Evolutionary conservation across 345 rosid species (phyloP).

Genomic region (Syzygium oleosum): DNA sequence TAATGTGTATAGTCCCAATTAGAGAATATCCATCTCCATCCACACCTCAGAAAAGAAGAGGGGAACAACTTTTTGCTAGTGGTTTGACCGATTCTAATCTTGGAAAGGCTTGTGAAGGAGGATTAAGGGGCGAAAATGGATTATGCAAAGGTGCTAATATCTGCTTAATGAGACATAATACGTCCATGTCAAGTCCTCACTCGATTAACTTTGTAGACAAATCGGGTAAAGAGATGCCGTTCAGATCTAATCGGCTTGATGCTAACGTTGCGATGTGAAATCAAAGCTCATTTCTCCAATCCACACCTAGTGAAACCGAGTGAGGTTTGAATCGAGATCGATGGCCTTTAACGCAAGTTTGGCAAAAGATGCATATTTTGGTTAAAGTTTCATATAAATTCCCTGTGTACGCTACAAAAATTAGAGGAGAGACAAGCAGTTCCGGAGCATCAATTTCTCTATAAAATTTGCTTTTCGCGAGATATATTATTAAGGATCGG

Average conservation of each 20-base stretch:
- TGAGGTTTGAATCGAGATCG: background rate
- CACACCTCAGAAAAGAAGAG: background rate
- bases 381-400: background rate
- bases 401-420: background rate
- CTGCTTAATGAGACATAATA: background rate
- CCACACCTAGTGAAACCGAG: background rate
- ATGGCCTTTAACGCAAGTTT: background rate
- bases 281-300: background rate
- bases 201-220: background rate
- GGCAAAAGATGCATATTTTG: background rate
- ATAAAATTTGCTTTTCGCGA: background rate
- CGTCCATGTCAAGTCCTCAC: background rate
- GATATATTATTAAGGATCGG: background rate
- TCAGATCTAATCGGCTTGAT: background rate
- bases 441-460: background rate
- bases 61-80: background rate
- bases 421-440: background rate
- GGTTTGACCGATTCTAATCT: background rate
- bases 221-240: background rate
- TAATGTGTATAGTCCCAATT: too few relatives aligned
- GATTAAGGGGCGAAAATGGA: background rate
- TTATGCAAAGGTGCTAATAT: background rate
- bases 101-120: background rate
- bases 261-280: background rate
- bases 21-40: background rate